Conservation (phyloP, 148 eudicot genomes). For the Heliosperma pusillum region DNA sequence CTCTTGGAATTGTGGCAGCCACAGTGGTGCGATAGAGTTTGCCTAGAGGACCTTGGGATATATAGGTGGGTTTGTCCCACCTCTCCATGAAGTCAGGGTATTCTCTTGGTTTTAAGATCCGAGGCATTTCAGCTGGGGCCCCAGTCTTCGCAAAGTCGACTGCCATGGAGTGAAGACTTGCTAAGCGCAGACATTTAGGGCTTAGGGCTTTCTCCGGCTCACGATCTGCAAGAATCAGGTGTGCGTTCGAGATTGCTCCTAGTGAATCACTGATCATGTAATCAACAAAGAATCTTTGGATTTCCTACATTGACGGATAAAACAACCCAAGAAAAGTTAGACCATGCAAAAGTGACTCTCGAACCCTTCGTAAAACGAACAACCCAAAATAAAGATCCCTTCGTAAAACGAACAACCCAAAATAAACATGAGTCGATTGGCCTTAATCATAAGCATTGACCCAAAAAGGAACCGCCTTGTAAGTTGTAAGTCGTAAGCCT, state of each 20-base stretch:
- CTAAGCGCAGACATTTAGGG: constrained; percentile 66
- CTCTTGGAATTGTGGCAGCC: constrained; percentile 27
- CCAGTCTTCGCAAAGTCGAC: constrained; percentile 97
- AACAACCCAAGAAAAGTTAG: not conserved
- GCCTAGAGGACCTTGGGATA: constrained; percentile 65
- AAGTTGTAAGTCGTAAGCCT: too few species aligned
- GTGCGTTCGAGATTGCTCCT: constrained; percentile 86
- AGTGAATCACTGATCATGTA: constrained; percentile 87
- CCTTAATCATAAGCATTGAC: not conserved
- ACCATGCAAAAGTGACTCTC: not conserved
- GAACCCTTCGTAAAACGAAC: not conserved
- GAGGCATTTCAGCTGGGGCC: constrained; percentile 93
- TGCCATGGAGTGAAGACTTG: constrained; percentile 95
- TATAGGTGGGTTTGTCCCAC: constrained; percentile 62
- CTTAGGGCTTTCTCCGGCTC: constrained; percentile 82
- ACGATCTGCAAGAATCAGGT: constrained; percentile 81
- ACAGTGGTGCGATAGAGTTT: constrained; percentile 74
- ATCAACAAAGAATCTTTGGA: constrained; percentile 84
- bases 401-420: not conserved
- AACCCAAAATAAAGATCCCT: not conserved
- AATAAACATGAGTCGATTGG: not conserved
- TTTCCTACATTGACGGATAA: constrained; percentile 55
- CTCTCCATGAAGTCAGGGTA: constrained; percentile 97
- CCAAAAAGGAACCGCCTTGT: not conserved
- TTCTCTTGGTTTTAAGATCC: constrained; percentile 62